Evolutionary conservation across 2,329 filamentous ascomycete genomes (phyloP), one percentile per base, ranked within the genome.

Genomic region (Graphilbum sp.): DNA sequence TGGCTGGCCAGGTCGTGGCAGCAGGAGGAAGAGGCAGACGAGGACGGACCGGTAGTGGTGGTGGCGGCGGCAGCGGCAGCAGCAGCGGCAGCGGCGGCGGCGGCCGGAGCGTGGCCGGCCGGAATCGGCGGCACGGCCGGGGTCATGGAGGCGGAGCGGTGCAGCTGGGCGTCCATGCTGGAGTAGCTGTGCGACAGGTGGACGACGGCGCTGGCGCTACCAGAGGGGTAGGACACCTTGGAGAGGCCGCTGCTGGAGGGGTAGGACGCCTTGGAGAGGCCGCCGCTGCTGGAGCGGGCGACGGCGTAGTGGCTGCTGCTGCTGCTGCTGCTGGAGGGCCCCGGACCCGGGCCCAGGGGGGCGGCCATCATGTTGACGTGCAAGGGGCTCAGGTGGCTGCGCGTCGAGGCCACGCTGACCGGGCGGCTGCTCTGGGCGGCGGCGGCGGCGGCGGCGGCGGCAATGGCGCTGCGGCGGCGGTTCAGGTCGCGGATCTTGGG

Each of bases 401-500:
- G 29, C 16, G 32, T 34, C 17, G 25, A 34, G 37, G 13, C n/a
- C 5, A n/a, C 20, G 15, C 38, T 38, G 31, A 12, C 24, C 6
- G 37, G 30, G 5, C 29, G 34, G 31, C 21, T 38, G 33, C 12
- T 32, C 15, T 20, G 32, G 21, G 19, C 18, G 17, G 23, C n/a
- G n/a, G n/a, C n/a, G n/a, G n/a, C n/a, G n/a, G n/a, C n/a, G n/a
- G n/a, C n/a, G n/a, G n/a, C n/a, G n/a, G n/a, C 19, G n/a, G 16
- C 17, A 55, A 66, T 63, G 35, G 63, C 61, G 47, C 59, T 68
- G 45, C 67, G 58, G 41, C 61, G 58, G 38, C 58, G 58, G 52
- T 70, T 68, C 47, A 66, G 56, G 47, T 68, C 66, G 41, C 63
- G 52, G 37, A 72, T 68, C 43, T 54, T 62, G 19, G 54, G 49